Evolutionary conservation across 2,329 filamentous ascomycete genomes (phyloP).

Genomic region (Fusarium hainanense): DNA sequence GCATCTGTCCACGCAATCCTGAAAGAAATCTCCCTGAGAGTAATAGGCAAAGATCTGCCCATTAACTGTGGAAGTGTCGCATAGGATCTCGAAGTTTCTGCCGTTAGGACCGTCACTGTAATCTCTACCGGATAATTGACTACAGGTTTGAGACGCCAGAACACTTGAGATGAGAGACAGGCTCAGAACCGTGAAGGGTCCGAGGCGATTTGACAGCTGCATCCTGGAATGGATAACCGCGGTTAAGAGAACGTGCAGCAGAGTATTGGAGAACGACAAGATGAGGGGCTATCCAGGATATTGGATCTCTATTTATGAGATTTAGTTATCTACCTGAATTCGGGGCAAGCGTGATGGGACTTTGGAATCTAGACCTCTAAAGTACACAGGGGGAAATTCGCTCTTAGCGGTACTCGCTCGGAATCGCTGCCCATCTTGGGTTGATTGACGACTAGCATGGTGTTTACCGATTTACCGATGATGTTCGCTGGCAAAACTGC

Average conservation of each 20-base stretch:
- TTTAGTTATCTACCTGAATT: neutral
- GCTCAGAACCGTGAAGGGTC: neutral
- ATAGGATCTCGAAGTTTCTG: neutral
- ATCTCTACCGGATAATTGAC: neutral
- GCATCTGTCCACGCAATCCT: neutral
- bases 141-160: neutral
- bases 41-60: neutral
- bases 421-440: neutral
- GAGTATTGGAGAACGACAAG: no score
- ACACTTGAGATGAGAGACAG: neutral
- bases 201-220: neutral
- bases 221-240: no score
- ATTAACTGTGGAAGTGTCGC: neutral
- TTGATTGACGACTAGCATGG: no score
- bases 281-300: no score
- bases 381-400: neutral
- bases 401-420: neutral
- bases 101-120: neutral
- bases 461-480: neutral
- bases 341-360: rapidly evolving
- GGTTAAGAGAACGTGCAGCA: no score
- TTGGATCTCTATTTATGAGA: neutral
- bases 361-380: neutral
- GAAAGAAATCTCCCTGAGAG: neutral
- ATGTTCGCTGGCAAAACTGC: neutral